Conservation (phyloP, 1,139 yeast species). For the Candida sp. region DNA sequence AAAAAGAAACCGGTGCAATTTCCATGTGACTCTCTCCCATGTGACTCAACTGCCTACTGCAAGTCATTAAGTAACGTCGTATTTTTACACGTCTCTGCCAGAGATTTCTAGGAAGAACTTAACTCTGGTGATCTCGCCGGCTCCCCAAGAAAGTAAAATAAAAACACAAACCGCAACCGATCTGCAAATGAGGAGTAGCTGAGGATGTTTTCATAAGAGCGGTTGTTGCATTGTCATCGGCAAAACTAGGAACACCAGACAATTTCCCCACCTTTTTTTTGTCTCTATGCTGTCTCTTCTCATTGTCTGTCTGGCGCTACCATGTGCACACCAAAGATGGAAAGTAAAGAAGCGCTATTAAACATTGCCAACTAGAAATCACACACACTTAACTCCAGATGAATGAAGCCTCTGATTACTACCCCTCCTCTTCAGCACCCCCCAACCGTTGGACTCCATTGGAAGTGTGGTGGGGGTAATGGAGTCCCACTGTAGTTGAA, state of each 20-base stretch:
- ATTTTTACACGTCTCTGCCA: too few species aligned
- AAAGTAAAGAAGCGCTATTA: too few species aligned
- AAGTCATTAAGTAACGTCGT: too few species aligned
- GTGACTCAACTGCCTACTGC: neutral
- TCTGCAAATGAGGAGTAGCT: neutral
- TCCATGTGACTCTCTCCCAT: neutral
- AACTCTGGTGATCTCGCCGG: too few species aligned
- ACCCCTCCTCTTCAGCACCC: too few species aligned
- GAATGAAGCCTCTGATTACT: too few species aligned
- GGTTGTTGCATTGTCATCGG: neutral
- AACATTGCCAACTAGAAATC: too few species aligned
- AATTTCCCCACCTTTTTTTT: neutral
- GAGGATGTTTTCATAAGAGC: neutral
- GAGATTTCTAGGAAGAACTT: too few species aligned
- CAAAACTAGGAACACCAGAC: neutral
- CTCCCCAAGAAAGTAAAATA: neutral
- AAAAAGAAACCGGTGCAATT: neutral
- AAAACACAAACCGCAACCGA: neutral
- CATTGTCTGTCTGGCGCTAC: neutral
- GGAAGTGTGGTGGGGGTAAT: too few species aligned
- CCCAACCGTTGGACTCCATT: too few species aligned
- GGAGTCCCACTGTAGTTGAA: too few species aligned
- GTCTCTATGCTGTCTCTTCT: neutral
- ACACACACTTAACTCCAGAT: too few species aligned
- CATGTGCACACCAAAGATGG: neutral